Conservation (phyloP, 2,329 filamentous ascomycete species). For the Arthrobotrys sphaeroides region DNA sequence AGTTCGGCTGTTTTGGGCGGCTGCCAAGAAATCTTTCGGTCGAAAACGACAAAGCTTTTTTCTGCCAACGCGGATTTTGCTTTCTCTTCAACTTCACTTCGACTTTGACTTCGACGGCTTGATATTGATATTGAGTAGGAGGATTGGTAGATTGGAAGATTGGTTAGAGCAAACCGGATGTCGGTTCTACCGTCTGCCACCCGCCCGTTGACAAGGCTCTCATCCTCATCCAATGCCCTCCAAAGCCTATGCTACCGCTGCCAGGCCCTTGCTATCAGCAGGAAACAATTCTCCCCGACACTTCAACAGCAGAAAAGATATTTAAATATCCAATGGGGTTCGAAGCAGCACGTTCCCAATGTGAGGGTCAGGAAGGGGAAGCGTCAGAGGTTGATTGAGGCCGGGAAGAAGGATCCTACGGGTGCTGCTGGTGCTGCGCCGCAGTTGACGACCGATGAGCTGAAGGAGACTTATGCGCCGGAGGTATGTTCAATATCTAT, state of each 20-base stretch:
- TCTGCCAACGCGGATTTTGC: slow-evolving; percentile 25
- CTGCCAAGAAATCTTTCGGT: slow-evolving; percentile 12
- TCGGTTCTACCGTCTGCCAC: slow-evolving; percentile 30
- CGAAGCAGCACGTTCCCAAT: slow-evolving; percentile 20
- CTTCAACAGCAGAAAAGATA: not conserved
- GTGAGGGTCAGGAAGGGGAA: slow-evolving; percentile 10
- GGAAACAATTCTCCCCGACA: not conserved
- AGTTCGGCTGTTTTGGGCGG: not conserved
- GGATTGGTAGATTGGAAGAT: not conserved
- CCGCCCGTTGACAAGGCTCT: slow-evolving; percentile 24
- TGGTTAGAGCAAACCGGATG: slow-evolving; percentile 13
- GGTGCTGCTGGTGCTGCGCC: too few relatives aligned
- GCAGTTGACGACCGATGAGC: slow-evolving; percentile 53
- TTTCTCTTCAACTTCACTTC: slow-evolving; percentile 3
- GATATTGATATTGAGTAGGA: not conserved
- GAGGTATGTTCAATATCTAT: slow-evolving; percentile 52
- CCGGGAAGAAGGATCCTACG: slow-evolving; percentile 23
- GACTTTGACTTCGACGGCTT: not conserved
- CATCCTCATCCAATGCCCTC: slow-evolving; percentile 5
- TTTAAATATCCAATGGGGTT: slow-evolving; percentile 32
- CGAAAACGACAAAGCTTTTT: not conserved
- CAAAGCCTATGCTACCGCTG: slow-evolving; percentile 26
- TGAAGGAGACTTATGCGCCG: slow-evolving; percentile 56
- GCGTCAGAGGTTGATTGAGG: slow-evolving; percentile 37
- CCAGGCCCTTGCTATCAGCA: not conserved